These are phyloP conservation scores for Penicillium occitanis DNA, from an alignment of 2,329 filamentous ascomycete species.

Conservation along the genomic window DNA sequence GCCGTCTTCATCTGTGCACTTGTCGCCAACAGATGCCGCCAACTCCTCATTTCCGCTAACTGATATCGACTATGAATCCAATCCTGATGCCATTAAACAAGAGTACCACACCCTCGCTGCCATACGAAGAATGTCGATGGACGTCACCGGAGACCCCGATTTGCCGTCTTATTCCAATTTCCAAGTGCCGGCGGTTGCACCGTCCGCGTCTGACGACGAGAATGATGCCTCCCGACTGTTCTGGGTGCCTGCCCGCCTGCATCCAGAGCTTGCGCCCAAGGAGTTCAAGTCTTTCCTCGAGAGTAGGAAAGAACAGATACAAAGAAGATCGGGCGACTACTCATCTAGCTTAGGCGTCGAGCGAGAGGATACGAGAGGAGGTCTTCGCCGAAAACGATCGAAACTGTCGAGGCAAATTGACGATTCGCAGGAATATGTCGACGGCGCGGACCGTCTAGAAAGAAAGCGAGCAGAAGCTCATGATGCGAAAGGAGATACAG, in stretches of 20 bases:
- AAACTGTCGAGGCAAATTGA: slow-evolving; percentile 94
- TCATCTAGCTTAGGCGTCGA: slow-evolving; percentile 56
- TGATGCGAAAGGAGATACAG: slow-evolving; percentile 51
- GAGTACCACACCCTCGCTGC: slow-evolving; percentile 91
- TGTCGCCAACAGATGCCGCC: slow-evolving; percentile 55
- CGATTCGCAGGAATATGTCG: slow-evolving; percentile 70
- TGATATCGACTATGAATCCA: slow-evolving; percentile 84
- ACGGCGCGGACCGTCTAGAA: slow-evolving; percentile 78
- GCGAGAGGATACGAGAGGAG: slow-evolving; percentile 55
- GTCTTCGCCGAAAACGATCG: slow-evolving; percentile 83
- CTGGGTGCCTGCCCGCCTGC: slow-evolving; percentile 92
- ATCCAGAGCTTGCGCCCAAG: slow-evolving; percentile 90
- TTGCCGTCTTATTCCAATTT: slow-evolving; percentile 45
- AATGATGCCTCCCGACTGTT: slow-evolving; percentile 85
- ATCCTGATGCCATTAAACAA: slow-evolving; percentile 84
- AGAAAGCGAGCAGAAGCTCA: slow-evolving; percentile 65
- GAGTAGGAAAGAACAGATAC: slow-evolving; percentile 85
- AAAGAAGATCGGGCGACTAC: slow-evolving; percentile 74
- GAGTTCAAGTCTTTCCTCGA: slow-evolving; percentile 98
- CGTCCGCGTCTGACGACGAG: slow-evolving; percentile 61
- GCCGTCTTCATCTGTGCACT: slow-evolving; percentile 56
- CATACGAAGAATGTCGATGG: slow-evolving; percentile 90
- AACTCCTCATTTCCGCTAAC: slow-evolving; percentile 70
- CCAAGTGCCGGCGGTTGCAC: slow-evolving; percentile 44
- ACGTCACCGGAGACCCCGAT: slow-evolving; percentile 67